phyloP scores from a whole-genome alignment of 2,329 filamentous ascomycete species.

The Cryphonectria naterciae region DNA sequence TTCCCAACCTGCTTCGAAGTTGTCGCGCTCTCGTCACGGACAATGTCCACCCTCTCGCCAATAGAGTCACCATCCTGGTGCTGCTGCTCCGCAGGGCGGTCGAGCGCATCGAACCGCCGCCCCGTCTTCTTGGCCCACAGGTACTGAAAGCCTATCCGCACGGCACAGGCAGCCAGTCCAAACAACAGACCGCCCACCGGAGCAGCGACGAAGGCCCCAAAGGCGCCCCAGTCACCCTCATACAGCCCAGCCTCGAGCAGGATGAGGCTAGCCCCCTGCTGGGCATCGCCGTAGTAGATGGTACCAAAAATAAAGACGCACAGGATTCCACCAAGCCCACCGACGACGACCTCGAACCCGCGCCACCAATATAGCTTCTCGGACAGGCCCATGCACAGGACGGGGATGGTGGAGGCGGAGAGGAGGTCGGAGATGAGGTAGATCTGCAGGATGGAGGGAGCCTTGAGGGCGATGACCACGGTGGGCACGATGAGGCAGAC shows the following conservation, averaged over 20 bases:
- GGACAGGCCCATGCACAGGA: constrained; percentile 72
- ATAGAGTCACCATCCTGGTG: constrained; percentile 14
- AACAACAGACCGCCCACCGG: constrained; percentile 76
- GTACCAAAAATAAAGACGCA: constrained; percentile 82
- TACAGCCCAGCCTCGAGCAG: constrained; percentile 76
- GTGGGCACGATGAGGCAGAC: constrained; percentile 75
- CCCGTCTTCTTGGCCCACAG: constrained; percentile 60
- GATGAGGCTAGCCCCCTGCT: constrained; percentile 67
- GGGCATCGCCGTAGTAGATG: constrained; percentile 73
- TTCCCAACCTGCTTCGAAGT: constrained; percentile 50
- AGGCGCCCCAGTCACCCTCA: constrained; percentile 77
- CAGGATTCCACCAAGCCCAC: constrained; percentile 76
- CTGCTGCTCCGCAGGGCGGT: constrained; percentile 49
- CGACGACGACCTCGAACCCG: constrained; percentile 79
- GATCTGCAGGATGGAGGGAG: constrained; percentile 76
- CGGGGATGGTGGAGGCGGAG: constrained; percentile 75
- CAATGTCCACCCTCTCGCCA: constrained; percentile 29
- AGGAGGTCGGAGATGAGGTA: constrained; percentile 83
- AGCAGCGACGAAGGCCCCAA: constrained; percentile 81
- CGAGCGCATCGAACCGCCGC: constrained; percentile 68
- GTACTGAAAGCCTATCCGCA: constrained; percentile 65
- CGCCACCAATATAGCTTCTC: constrained; percentile 73
- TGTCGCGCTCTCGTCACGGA: constrained; percentile 33
- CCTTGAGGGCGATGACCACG: constrained; percentile 73
- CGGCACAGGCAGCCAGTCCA: constrained; percentile 64